These are phyloP conservation scores for Hippophae gyantsensis DNA, from an alignment of 306 rosid species.

Conservation along the genomic window DNA sequence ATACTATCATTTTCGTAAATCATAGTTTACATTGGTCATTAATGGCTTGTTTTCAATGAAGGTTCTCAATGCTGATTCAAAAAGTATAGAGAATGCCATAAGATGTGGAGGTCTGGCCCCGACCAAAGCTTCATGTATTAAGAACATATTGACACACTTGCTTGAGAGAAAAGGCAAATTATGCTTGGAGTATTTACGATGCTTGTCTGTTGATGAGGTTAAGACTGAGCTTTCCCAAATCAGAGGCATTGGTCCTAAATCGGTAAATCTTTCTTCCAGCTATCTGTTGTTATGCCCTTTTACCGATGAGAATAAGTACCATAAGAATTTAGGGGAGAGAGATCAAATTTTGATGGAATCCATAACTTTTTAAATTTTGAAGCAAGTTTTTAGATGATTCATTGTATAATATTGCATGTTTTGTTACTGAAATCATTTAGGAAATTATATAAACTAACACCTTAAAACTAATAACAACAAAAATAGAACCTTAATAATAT, in stretches of 20 bases:
- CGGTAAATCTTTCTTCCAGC: slow-evolving; percentile 35
- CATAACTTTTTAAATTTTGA: no score
- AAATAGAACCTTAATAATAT: no score
- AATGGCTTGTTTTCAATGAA: slow-evolving; percentile 18
- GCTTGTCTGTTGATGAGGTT: slow-evolving; percentile 49
- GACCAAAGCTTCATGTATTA: slow-evolving; percentile 67
- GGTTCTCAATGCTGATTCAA: slow-evolving; percentile 61
- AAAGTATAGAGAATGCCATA: slow-evolving; percentile 58
- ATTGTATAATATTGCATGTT: no score
- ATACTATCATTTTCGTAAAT: neutral
- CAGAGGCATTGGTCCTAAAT: slow-evolving; percentile 93
- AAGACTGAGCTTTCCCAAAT: slow-evolving; percentile 66
- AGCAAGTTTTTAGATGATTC: no score
- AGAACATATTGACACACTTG: slow-evolving; percentile 53
- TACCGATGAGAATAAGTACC: neutral
- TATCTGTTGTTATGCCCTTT: neutral
- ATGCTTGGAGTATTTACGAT: slow-evolving; percentile 73
- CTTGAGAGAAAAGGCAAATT: slow-evolving; percentile 58
- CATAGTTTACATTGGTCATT: slow-evolving; percentile 2
- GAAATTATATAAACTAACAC: no score
- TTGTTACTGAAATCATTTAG: no score
- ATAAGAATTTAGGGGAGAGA: neutral
- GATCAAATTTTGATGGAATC: no score
- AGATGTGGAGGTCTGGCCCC: slow-evolving; percentile 88
- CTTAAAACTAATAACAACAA: no score